Conservation (phyloP, 805 yeast species). For the Yarrowia keelungensis region DNA sequence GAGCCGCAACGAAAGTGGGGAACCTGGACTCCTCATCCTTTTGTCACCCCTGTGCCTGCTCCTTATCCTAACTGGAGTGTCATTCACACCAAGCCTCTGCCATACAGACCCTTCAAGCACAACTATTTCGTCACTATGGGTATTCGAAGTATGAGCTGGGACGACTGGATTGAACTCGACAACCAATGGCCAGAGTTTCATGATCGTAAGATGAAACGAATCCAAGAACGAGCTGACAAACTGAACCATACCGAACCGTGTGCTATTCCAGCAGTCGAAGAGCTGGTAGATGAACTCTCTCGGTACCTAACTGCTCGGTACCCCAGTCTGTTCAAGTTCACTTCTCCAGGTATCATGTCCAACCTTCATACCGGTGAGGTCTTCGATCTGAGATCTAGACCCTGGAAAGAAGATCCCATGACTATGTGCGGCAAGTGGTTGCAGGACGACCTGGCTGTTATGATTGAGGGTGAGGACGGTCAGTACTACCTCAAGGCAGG, state of each 20-base stretch:
- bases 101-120: slow-evolving; percentile 73
- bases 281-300: slow-evolving; percentile 7
- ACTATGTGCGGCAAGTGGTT: slow-evolving; percentile 62
- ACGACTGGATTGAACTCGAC: slow-evolving; percentile 71
- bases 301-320: slow-evolving; percentile 12
- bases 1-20: slow-evolving; percentile 10
- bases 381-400: slow-evolving; percentile 47
- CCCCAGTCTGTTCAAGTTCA: slow-evolving; percentile 24
- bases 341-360: slow-evolving; percentile 45
- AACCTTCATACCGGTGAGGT: slow-evolving; percentile 63
- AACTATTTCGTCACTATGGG: slow-evolving; percentile 74
- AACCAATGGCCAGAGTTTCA: slow-evolving; percentile 68
- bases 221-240: slow-evolving; percentile 43
- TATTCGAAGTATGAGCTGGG: slow-evolving; percentile 65
- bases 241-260: slow-evolving; percentile 28
- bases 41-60: slow-evolving; percentile 21
- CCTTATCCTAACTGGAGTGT: slow-evolving; percentile 33
- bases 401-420: slow-evolving; percentile 59
- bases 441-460: slow-evolving; percentile 73
- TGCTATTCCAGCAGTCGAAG: slow-evolving; percentile 19
- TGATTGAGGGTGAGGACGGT: slow-evolving; percentile 67
- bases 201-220: slow-evolving; percentile 58
- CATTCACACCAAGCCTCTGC: slow-evolving; percentile 58
- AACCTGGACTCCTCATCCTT: slow-evolving; percentile 17
- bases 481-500: slow-evolving; percentile 66